These are phyloP conservation scores for Fusarium foetens DNA, from an alignment of 2,329 filamentous ascomycete genomes.

Conservation along the genomic window DNA sequence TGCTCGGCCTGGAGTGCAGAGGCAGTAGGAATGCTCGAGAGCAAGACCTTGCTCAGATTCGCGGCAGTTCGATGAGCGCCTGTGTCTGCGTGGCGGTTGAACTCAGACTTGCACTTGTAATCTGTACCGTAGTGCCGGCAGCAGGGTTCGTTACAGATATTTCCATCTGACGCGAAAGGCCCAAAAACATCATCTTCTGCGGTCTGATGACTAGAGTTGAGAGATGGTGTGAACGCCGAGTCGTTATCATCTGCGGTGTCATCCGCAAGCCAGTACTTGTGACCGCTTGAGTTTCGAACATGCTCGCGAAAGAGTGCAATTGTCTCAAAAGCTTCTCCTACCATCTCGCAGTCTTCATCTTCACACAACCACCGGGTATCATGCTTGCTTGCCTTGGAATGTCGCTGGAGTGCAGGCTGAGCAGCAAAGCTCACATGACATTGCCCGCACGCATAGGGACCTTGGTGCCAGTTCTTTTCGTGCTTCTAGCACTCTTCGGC, in stretches of 20 bases:
- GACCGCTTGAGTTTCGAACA: not conserved
- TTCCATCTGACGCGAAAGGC: not conserved
- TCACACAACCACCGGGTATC: slow-evolving; percentile 16
- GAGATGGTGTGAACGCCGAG: not conserved
- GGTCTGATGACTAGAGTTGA: not conserved
- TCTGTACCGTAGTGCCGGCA: slow-evolving; percentile 25
- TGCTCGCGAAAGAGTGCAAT: slow-evolving; percentile 15
- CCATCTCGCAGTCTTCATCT: slow-evolving; percentile 4
- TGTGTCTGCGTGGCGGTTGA: slow-evolving; percentile 20
- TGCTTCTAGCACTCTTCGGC: slow-evolving; percentile 40
- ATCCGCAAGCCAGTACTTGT: not conserved
- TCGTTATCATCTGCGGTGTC: not conserved
- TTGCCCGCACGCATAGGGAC: slow-evolving; percentile 35
- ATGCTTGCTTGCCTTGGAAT: slow-evolving; percentile 26
- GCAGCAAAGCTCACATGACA: slow-evolving; percentile 40
- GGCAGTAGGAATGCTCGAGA: not conserved
- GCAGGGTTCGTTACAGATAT: slow-evolving; percentile 31
- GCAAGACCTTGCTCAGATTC: slow-evolving; percentile 12
- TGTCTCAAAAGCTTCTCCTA: not conserved
- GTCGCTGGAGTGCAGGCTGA: slow-evolving; percentile 32
- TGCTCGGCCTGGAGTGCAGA: slow-evolving; percentile 25
- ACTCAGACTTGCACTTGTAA: slow-evolving; percentile 34
- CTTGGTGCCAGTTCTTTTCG: slow-evolving; percentile 40
- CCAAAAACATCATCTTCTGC: not conserved
- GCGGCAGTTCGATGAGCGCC: slow-evolving; percentile 23